These are phyloP conservation scores for Eutypa lata DNA, from an alignment of 2,329 filamentous ascomycete species.

Conservation along the genomic window DNA sequence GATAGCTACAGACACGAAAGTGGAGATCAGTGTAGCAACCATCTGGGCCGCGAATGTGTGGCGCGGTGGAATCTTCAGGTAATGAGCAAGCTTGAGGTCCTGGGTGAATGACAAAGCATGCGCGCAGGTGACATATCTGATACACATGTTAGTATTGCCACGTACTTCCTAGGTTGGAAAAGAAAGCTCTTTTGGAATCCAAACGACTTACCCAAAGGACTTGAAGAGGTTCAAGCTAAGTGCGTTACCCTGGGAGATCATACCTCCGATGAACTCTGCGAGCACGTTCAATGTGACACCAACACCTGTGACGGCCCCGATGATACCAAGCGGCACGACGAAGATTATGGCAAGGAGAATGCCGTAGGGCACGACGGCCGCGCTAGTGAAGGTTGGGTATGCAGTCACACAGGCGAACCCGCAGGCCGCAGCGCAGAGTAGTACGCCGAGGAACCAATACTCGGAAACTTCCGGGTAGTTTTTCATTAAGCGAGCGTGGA, in stretches of 20 bases:
- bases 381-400: constrained; percentile 49
- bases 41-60: constrained; percentile 59
- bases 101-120: constrained; percentile 22
- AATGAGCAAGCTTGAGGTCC: constrained; percentile 49
- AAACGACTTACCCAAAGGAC: constrained; percentile 36
- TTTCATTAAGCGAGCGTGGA: neutral
- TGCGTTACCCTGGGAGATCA: constrained; percentile 46
- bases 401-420: constrained; percentile 44
- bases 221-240: constrained; percentile 55
- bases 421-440: constrained; percentile 41
- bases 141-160: no score
- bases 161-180: no score
- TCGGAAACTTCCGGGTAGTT: constrained; percentile 41
- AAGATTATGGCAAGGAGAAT: constrained; percentile 47
- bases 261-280: constrained; percentile 51
- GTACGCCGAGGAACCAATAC: constrained; percentile 49
- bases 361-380: constrained; percentile 50
- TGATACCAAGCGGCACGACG: constrained; percentile 49
- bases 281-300: constrained; percentile 51
- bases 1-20: constrained; percentile 47
- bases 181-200: neutral
- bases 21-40: constrained; percentile 52
- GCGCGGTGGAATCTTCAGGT: constrained; percentile 59
- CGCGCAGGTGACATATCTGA: constrained; percentile 32
- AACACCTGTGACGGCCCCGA: constrained; percentile 51